Percentiles rank a stretch among this genome's conserved stretches.
These are phyloP conservation scores for Diutina catenulata DNA, from an alignment of 1,139 yeast genomes.

Conservation along the genomic window DNA sequence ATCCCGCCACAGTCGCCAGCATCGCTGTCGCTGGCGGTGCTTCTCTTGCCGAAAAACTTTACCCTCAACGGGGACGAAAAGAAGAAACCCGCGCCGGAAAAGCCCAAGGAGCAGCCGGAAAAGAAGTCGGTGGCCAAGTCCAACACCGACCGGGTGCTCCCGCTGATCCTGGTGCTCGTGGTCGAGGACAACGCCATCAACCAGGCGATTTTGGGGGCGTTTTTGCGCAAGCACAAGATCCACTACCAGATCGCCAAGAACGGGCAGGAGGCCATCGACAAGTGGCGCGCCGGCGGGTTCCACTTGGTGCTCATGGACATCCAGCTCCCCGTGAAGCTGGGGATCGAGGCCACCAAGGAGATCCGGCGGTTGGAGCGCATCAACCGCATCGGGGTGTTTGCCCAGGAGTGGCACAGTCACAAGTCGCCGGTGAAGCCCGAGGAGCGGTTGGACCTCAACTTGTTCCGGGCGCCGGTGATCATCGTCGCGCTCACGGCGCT, in stretches of 20 bases:
- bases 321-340: conserved; percentile 87
- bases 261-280: conserved; percentile 86
- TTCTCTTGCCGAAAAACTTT: conserved; percentile 34
- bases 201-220: conserved; percentile 88
- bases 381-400: conserved; percentile 75
- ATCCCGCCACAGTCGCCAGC: conserved; percentile 4
- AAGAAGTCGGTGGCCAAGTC: background rate
- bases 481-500: conserved; percentile 94
- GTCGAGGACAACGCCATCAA: conserved; percentile 95
- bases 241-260: conserved; percentile 80
- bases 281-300: conserved; percentile 87
- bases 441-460: conserved; percentile 43
- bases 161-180: conserved; percentile 80
- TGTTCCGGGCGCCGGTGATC: conserved; percentile 82
- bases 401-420: conserved; percentile 27
- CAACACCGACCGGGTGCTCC: conserved; percentile 36
- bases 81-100: background rate
- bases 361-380: conserved; percentile 73
- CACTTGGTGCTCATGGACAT: conserved; percentile 92
- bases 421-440: conserved; percentile 21
- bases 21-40: conserved; percentile 17
- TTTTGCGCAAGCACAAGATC: conserved; percentile 74
- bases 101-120: background rate
- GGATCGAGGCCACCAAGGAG: conserved; percentile 85
- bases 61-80: too few species aligned